Evolutionary conservation across 257 asterid genomes (phyloP).

Genomic region (Henckelia pumila): DNA sequence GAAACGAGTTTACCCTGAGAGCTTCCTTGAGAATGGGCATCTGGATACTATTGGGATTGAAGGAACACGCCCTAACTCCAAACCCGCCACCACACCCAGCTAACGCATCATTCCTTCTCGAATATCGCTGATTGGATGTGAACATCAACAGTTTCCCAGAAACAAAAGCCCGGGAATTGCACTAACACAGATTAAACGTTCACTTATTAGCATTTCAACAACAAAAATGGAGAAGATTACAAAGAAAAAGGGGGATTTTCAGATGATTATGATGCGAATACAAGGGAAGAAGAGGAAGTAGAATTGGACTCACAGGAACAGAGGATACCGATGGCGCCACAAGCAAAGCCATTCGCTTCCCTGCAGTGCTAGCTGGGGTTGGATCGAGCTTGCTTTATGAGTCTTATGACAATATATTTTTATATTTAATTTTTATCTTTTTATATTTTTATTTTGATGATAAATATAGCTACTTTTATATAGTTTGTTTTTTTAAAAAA

Average conservation of each 20-base stretch:
- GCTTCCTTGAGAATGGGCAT: constrained; percentile 61
- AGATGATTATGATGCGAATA: no score
- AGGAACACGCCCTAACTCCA: constrained; percentile 43
- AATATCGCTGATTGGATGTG: neutral
- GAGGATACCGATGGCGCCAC: neutral
- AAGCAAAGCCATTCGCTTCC: neutral
- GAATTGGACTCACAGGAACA: neutral
- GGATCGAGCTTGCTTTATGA: no score
- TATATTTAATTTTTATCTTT: no score
- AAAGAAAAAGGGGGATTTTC: neutral
- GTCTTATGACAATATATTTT: no score
- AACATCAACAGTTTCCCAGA: neutral
- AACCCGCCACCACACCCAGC: neutral
- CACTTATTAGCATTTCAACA: no score
- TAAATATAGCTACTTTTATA: no score
- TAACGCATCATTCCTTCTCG: neutral
- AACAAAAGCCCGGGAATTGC: no score
- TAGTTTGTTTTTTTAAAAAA: no score
- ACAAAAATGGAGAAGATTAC: neutral
- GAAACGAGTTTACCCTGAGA: constrained; percentile 40
- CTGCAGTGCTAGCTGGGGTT: neutral
- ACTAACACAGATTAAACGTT: no score
- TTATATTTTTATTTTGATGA: no score
- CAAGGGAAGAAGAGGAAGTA: neutral
- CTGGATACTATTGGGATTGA: constrained; percentile 31